Evolutionary conservation across 805 yeast genomes (phyloP).

Genomic region (Jamesozyma rosinii): DNA sequence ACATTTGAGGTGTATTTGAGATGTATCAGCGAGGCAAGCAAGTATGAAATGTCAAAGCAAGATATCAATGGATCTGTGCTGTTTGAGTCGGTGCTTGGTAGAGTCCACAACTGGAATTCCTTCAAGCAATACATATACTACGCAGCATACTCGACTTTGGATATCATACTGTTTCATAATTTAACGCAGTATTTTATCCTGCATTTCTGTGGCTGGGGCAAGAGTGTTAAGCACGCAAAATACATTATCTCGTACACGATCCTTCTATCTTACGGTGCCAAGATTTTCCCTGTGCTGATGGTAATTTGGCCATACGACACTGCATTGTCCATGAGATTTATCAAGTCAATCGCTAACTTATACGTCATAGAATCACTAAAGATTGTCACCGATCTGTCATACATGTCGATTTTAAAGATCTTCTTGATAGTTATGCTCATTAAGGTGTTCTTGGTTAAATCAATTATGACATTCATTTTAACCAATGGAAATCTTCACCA

Average conservation of each 20-base stretch:
- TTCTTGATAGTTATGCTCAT: constrained; percentile 15
- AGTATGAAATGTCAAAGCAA: constrained; percentile 7
- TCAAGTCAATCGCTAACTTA: constrained; percentile 50
- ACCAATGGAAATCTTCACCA: constrained; percentile 7
- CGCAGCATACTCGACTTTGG: constrained; percentile 42
- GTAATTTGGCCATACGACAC: constrained; percentile 94
- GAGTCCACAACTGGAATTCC: constrained; percentile 30
- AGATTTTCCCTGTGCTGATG: constrained; percentile 84
- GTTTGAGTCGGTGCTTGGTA: constrained; percentile 20
- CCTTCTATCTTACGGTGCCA: constrained; percentile 67
- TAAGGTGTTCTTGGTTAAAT: constrained; percentile 16
- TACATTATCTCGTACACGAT: constrained; percentile 52
- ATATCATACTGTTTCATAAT: constrained; percentile 35
- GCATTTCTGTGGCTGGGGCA: constrained; percentile 25
- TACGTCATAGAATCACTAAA: constrained; percentile 58
- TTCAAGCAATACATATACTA: constrained; percentile 49
- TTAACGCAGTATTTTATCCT: constrained; percentile 29
- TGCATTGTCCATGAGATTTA: constrained; percentile 50
- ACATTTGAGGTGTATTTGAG: constrained; percentile 82
- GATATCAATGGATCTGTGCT: too few relatives aligned
- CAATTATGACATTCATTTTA: constrained; percentile 15
- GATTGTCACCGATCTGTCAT: constrained; percentile 34
- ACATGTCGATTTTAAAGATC: constrained; percentile 13
- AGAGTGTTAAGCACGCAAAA: constrained; percentile 14
- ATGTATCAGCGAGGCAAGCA: constrained; percentile 85